These are phyloP conservation scores for Alternaria consortialis DNA, from an alignment of 2,329 filamentous ascomycete species.

Conservation along the genomic window DNA sequence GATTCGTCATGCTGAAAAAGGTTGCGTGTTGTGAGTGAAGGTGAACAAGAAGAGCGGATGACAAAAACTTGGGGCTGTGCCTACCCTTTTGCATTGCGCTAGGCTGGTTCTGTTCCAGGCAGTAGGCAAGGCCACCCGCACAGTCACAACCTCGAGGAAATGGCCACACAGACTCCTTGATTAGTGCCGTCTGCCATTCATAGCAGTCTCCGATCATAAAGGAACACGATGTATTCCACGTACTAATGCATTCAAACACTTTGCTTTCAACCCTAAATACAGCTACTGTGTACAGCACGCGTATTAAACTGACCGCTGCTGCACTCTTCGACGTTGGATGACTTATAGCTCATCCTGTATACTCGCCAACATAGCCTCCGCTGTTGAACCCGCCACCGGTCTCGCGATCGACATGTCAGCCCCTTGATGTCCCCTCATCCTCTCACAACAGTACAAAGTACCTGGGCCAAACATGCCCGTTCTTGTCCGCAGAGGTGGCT, in stretches of 20 bases:
- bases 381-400: neutral
- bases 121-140: neutral
- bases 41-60: neutral
- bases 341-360: neutral
- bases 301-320: too few species aligned
- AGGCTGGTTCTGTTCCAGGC: constrained; percentile 1
- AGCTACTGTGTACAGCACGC: too few species aligned
- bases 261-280: too few species aligned
- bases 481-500: neutral
- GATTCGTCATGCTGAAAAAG: too few species aligned
- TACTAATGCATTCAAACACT: too few species aligned
- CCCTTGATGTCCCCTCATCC: neutral
- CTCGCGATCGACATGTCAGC: neutral
- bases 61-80: neutral
- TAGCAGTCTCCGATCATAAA: too few species aligned
- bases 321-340: too few species aligned
- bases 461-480: neutral
- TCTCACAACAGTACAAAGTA: neutral
- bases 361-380: neutral
- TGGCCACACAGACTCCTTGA: neutral
- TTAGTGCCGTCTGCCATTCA: too few species aligned
- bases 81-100: neutral
- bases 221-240: too few species aligned
- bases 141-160: neutral
- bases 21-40: too few species aligned